phyloP scores from a whole-genome alignment of 139 green algal species.

The Chlorella ohadii region DNA sequence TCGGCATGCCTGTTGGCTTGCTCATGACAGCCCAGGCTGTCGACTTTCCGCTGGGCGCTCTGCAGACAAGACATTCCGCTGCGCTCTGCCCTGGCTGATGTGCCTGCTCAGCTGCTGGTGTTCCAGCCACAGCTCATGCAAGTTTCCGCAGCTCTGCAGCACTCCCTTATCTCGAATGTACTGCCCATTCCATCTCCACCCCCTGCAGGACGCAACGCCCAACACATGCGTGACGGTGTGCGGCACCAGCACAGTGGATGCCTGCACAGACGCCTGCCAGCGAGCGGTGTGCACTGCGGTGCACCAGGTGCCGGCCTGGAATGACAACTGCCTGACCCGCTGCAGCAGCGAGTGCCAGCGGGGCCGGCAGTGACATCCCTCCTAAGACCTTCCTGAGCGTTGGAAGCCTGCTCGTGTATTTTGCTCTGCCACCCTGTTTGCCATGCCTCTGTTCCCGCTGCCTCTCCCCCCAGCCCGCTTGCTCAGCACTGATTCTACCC shows the following conservation, averaged over 20 bases:
- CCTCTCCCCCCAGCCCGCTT: too few species aligned
- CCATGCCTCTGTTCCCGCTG: background rate
- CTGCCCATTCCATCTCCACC: too few species aligned
- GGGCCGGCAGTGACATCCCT: background rate
- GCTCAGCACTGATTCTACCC: background rate
- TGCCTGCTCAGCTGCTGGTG: background rate
- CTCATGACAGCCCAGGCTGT: too few species aligned
- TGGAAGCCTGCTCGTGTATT: background rate
- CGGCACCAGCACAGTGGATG: conserved; percentile 80
- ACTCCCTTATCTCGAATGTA: too few species aligned
- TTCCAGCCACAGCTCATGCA: too few species aligned
- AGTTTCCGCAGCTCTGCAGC: too few species aligned
- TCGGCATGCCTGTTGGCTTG: background rate
- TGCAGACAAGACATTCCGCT: too few species aligned
- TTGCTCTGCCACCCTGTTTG: background rate
- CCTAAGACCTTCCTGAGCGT: background rate
- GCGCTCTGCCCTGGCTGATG: background rate
- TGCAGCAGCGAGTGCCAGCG: conserved; percentile 88
- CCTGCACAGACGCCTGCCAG: conserved; percentile 93
- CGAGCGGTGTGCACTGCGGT: conserved; percentile 84
- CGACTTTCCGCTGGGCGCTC: too few species aligned
- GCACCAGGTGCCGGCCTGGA: conserved; percentile 95
- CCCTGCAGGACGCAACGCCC: conserved; percentile 81
- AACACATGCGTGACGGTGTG: conserved; percentile 96
- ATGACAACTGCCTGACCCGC: conserved; percentile 87